Evolutionary conservation across 768 basidiomycete genomes (phyloP), one percentile per base, ranked within the genome.

Genomic region (Xerocomus brunneocitrinus): DNA sequence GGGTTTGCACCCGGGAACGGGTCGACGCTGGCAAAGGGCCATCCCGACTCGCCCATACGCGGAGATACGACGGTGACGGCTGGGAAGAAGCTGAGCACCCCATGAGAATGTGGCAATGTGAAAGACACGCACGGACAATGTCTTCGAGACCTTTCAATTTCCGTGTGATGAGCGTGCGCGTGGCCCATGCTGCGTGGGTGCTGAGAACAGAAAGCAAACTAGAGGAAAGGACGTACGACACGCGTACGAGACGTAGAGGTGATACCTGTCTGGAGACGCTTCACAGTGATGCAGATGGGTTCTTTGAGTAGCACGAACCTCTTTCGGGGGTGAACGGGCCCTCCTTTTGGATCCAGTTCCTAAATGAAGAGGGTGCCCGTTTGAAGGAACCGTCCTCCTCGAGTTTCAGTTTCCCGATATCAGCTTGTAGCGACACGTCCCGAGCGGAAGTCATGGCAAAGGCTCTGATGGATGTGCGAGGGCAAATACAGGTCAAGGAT

Each of bases 61-160:
- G 95, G 92, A 49, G 92, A 92, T 27, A 95, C 91, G 49, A 82
- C 76, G 43, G 87, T 84, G 49, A 95, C 79, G 56, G 83, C 92
- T 93, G 48, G 42, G 1, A 40, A 28, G 4, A 43, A 12, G 43
- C 1, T 55, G 14, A 47, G 8, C 16, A 22, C 4, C 42, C 16
- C 45, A 40, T 34, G 43, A 28, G 39, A 32, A 50, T 14, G 30
- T 32, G 34, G 19, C 7, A 19, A 22, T 9, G 42, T 4, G 43
- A 40, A 43, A 47, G 3, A 25, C 14, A 74, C 87, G 65, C 58
- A 91, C 93, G 75, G 54, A 99, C 82, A 56, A 90, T 73, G 25
- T 86, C 78, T 58, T 98, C 89, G 24, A 99, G 77, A 2, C 95
- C 94, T 69, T 99, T 99, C 62, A 98, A 79, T 71, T 92, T 85